Base-by-base conservation (phyloP, 139 green algal species). In the Chlamydomonas applanata region DNA sequence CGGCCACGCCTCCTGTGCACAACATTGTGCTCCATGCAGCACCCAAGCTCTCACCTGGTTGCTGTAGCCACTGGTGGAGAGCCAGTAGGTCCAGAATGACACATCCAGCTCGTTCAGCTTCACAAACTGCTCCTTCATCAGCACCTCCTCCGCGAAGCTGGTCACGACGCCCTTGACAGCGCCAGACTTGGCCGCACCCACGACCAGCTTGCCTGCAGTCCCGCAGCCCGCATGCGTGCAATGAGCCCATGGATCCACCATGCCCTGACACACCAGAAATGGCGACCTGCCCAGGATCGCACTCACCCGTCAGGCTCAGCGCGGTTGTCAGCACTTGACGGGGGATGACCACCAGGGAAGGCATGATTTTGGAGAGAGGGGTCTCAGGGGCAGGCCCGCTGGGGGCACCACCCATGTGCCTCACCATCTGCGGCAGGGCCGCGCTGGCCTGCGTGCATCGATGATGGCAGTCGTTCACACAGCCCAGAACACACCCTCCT, bases 1-100 rank as follows among this genome's bases (percentile, higher is more conserved):
- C n/a, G n/a, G n/a, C n/a, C n/a, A n/a, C n/a, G n/a, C n/a, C n/a
- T n/a, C n/a, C n/a, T n/a, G n/a, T n/a, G n/a, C n/a, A n/a, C n/a
- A n/a, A n/a, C n/a, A n/a, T n/a, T n/a, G n/a, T n/a, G n/a, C n/a
- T n/a, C n/a, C n/a, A n/a, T 62, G 53, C 53, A 62, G 22, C 53
- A 25, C 20, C 11, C 53, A 62, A 54, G 11, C 36, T 49, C 60
- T 73, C 20, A 71, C 74, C 3, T 73, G 74, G 65, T 19, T 75
- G 68, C 27, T 73, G 76, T 86, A 86, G 36, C 80, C 80, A 20
- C 36, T 71, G 9, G 69, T 54, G 72, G 35, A 60, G 2, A 86
- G 72, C 80, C 80, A 86, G 61, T 82, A 83, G 11, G 76, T 68
- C 80, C 80, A 86, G 72, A 78, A 86, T 1, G 76, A 56, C 13